These are phyloP conservation scores for Fusarium musae DNA, from an alignment of 2,329 filamentous ascomycete species.

Conservation along the genomic window DNA sequence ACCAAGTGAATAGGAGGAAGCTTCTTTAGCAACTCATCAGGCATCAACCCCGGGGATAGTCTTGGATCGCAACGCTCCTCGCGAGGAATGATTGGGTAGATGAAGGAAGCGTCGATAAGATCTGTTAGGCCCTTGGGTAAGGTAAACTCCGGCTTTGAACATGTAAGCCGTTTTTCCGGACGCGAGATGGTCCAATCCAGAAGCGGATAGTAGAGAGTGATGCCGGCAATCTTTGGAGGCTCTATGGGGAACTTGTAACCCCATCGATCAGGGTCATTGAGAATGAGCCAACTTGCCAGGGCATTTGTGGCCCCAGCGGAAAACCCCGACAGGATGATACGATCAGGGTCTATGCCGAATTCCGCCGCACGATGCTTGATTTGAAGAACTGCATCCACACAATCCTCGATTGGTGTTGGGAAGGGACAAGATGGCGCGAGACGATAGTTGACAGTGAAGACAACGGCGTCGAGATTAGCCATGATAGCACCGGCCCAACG, in stretches of 20 bases:
- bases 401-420: constrained; percentile 73
- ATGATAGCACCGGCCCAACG: constrained; percentile 67
- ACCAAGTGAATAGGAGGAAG: constrained; percentile 67
- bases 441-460: constrained; percentile 75
- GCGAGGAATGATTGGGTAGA: constrained; percentile 62
- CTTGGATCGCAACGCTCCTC: constrained; percentile 62
- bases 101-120: constrained; percentile 71
- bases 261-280: constrained; percentile 57
- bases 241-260: constrained; percentile 53
- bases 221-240: constrained; percentile 60
- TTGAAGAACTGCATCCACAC: constrained; percentile 72
- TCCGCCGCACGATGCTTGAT: constrained; percentile 66
- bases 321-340: constrained; percentile 71
- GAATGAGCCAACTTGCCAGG: constrained; percentile 58
- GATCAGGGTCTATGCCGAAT: constrained; percentile 65
- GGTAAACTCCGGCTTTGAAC: constrained; percentile 66
- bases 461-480: constrained; percentile 63
- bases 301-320: constrained; percentile 70
- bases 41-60: constrained; percentile 68
- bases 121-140: constrained; percentile 68
- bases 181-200: constrained; percentile 70
- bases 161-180: constrained; percentile 64
- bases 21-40: constrained; percentile 62
- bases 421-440: constrained; percentile 73
- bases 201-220: constrained; percentile 71